Conservation (phyloP, 345 rosid species). For the Cochlearia excelsa region DNA sequence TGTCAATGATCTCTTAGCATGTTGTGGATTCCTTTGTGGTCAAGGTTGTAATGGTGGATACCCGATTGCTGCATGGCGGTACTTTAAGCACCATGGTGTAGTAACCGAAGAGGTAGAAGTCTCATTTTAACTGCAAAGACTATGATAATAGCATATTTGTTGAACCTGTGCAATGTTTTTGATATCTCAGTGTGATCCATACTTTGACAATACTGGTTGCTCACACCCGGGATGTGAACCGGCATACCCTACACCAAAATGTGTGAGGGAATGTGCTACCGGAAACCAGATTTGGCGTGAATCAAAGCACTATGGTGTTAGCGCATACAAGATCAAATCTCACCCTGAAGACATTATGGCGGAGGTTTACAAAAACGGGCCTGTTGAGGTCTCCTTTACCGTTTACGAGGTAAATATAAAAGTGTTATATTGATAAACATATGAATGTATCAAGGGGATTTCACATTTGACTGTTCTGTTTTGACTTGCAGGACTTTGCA, state of each 20-base stretch:
- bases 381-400: slow-evolving; percentile 86
- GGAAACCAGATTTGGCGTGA: slow-evolving; percentile 71
- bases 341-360: slow-evolving; percentile 75
- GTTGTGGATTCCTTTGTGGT: slow-evolving; percentile 94
- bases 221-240: slow-evolving; percentile 99
- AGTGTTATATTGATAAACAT: slow-evolving; percentile 2
- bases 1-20: slow-evolving; percentile 85
- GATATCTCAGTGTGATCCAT: slow-evolving; percentile 72
- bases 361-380: slow-evolving; percentile 79
- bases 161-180: slow-evolving; percentile 15
- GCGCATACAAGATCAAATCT: slow-evolving; percentile 63
- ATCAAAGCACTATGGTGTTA: slow-evolving; percentile 75
- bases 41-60: slow-evolving; percentile 84
- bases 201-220: slow-evolving; percentile 80
- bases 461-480: slow-evolving; percentile 15
- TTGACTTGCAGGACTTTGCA: slow-evolving; percentile 69
- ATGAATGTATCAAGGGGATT: not conserved
- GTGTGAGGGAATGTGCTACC: slow-evolving; percentile 66
- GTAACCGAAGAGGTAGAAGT: slow-evolving; percentile 82
- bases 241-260: slow-evolving; percentile 79
- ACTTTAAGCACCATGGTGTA: slow-evolving; percentile 68
- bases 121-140: slow-evolving; percentile 10
- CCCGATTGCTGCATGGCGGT: slow-evolving; percentile 79
- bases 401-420: slow-evolving; percentile 67
- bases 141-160: not conserved